Evolutionary conservation across 352 stramenopile species (phyloP).

Genomic region (Phytophthora megakarya): DNA sequence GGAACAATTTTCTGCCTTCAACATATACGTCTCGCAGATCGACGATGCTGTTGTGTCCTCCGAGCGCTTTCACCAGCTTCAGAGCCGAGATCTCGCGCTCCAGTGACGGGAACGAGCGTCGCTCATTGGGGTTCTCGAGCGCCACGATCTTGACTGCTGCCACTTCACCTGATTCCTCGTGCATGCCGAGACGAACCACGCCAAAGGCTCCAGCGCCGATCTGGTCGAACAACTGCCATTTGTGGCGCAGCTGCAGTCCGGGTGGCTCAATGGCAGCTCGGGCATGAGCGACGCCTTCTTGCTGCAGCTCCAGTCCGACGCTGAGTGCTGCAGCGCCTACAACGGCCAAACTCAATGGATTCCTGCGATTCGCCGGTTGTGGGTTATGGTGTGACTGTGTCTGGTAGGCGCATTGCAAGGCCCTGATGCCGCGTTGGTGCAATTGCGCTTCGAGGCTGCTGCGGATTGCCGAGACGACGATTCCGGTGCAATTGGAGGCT

Average conservation of each 20-base stretch:
- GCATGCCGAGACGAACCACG: constrained; percentile 70
- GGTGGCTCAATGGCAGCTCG: constrained; percentile 43
- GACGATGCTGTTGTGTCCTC: constrained; percentile 88
- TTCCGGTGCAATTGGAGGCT: constrained; percentile 20
- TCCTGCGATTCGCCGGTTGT: constrained; percentile 17
- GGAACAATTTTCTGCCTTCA: constrained; percentile 72
- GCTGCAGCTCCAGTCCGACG: constrained; percentile 41
- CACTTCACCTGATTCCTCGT: constrained; percentile 69
- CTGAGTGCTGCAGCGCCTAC: constrained; percentile 56
- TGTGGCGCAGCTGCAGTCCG: constrained; percentile 19
- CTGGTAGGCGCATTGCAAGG: constrained; percentile 40
- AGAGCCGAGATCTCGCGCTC: constrained; percentile 76
- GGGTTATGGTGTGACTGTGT: constrained; percentile 34
- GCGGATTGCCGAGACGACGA: constrained; percentile 20
- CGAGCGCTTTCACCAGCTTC: constrained; percentile 72
- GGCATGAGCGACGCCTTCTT: constrained; percentile 42
- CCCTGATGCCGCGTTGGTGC: constrained; percentile 19
- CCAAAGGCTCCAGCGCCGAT: constrained; percentile 77
- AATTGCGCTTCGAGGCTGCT: constrained; percentile 24
- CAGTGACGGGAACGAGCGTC: constrained; percentile 53
- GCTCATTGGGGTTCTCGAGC: constrained; percentile 32
- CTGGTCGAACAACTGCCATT: constrained; percentile 73
- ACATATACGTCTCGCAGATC: constrained; percentile 84
- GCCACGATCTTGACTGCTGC: constrained; percentile 78
- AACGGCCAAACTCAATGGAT: constrained; percentile 50